phyloP scores from a whole-genome alignment of 2,329 filamentous ascomycete genomes.

The Exophiala phaeomuriformis region DNA sequence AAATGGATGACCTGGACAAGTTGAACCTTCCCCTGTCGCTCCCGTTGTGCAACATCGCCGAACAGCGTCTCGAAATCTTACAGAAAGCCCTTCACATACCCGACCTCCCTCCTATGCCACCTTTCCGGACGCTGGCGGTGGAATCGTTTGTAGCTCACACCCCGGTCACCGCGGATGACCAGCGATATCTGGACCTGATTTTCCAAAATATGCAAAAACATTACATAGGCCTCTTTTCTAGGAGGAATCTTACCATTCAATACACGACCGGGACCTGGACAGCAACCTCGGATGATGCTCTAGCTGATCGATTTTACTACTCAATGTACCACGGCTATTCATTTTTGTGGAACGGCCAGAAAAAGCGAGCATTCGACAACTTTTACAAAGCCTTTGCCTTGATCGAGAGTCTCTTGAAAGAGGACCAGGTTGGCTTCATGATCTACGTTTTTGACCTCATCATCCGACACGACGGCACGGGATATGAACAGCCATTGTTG shows the following conservation, averaged over 20 bases:
- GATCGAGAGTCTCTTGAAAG: constrained; percentile 24
- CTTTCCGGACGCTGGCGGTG: constrained; percentile 23
- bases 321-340: constrained; percentile 27
- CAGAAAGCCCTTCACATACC: constrained; percentile 19
- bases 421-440: constrained; percentile 26
- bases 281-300: constrained; percentile 24
- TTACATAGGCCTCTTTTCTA: constrained; percentile 22
- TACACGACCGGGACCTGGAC: constrained; percentile 23
- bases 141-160: constrained; percentile 20
- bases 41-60: constrained; percentile 18
- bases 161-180: constrained; percentile 16
- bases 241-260: constrained; percentile 22
- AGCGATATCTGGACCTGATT: constrained; percentile 22
- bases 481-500: constrained; percentile 25
- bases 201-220: constrained; percentile 23
- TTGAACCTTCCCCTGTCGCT: constrained; percentile 7
- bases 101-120: constrained; percentile 22
- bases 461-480: constrained; percentile 26
- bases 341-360: constrained; percentile 25
- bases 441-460: constrained; percentile 28
- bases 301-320: constrained; percentile 26
- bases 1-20: constrained; percentile 12
- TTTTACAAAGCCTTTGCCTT: constrained; percentile 25
- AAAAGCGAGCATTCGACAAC: constrained; percentile 24
- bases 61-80: constrained; percentile 15